Evolutionary conservation across 257 asterid species (phyloP).

Genomic region (Solanum megistacrolobum): DNA sequence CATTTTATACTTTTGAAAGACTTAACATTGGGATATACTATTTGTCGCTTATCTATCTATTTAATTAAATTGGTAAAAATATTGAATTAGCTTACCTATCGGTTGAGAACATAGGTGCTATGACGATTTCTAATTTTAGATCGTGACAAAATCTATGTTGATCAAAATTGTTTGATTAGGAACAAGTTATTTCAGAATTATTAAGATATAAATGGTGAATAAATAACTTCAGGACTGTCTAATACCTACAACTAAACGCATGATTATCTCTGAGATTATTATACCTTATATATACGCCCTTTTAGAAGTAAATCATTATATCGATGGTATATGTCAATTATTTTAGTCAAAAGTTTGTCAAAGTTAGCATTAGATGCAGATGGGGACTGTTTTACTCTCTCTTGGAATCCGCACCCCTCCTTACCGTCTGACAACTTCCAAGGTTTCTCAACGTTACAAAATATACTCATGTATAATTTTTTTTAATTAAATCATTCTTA

Average conservation of each 20-base stretch:
- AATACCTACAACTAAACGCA: background rate
- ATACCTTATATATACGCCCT: too few species aligned
- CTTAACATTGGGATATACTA: background rate
- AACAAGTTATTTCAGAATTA: too few species aligned
- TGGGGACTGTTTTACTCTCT: background rate
- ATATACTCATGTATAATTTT: too few species aligned
- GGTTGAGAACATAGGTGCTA: background rate
- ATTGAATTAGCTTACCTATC: background rate
- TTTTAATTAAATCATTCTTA: too few species aligned
- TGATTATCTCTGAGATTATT: background rate
- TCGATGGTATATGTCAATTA: background rate
- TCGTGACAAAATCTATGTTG: too few species aligned
- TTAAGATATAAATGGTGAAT: too few species aligned
- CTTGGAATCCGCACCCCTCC: background rate
- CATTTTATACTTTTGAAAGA: too few species aligned
- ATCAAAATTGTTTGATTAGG: too few species aligned
- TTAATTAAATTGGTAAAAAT: too few species aligned
- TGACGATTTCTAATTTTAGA: too few species aligned
- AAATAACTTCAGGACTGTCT: fast-evolving
- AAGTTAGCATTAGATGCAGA: background rate
- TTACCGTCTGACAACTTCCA: background rate
- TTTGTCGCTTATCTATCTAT: background rate
- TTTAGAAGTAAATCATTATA: background rate
- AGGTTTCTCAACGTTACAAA: background rate
- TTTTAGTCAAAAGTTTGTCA: background rate